phyloP scores from a whole-genome alignment of 2,329 filamentous ascomycete species.

The Orbilia javanica region DNA sequence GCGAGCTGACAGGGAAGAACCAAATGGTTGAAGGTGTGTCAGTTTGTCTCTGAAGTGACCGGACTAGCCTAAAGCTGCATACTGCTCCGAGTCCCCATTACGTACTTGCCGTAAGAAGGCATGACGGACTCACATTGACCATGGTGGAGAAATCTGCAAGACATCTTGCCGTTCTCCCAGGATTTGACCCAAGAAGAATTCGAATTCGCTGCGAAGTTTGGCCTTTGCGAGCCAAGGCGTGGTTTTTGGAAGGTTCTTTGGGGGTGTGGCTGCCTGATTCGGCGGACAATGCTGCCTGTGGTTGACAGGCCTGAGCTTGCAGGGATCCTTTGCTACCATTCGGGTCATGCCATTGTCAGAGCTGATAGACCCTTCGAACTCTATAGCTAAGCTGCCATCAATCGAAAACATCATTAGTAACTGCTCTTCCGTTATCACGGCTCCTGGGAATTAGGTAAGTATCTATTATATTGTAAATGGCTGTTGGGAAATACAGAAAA shows the following conservation, averaged over 20 bases:
- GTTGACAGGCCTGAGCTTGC: neutral
- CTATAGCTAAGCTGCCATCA: neutral
- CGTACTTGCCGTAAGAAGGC: constrained; percentile 17
- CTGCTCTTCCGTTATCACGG: neutral
- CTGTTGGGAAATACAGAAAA: neutral
- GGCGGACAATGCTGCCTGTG: constrained; percentile 17
- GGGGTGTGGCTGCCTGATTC: constrained; percentile 42
- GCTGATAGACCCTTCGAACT: neutral
- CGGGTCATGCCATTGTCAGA: constrained; percentile 7
- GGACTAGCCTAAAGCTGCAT: constrained; percentile 13
- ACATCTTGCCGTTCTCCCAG: constrained; percentile 29
- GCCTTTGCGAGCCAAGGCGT: constrained; percentile 3
- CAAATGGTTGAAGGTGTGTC: constrained; percentile 1
- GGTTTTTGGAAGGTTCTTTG: constrained; percentile 47
- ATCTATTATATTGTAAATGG: constrained; percentile 6
- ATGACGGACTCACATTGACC: constrained; percentile 9
- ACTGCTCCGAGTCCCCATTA: constrained; percentile 16
- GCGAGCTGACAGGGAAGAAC: neutral
- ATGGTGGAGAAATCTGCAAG: constrained; percentile 20
- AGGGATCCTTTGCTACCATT: neutral
- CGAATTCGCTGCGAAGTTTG: constrained; percentile 7
- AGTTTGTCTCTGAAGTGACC: constrained; percentile 1
- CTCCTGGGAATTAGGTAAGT: neutral
- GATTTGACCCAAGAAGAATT: constrained; percentile 18
- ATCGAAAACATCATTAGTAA: neutral